Percentiles rank a stretch among this genome's conserved stretches.
phyloP scores from a whole-genome alignment of 495 filamentous ascomycete species.

The Neurospora intermedia region DNA sequence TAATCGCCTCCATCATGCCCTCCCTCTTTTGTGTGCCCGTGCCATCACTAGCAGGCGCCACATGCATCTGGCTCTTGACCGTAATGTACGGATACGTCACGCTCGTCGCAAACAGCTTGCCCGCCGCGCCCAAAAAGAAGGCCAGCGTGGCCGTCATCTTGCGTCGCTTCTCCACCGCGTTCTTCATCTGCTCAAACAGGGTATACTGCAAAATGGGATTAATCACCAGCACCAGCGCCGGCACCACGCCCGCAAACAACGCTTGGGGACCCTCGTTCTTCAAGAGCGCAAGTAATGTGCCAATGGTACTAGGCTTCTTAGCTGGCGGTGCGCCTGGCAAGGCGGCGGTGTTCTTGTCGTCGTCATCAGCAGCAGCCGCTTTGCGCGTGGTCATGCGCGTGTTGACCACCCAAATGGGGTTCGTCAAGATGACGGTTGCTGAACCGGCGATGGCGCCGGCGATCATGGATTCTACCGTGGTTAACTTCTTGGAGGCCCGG shows the following conservation, averaged over 20 bases:
- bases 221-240: conserved; percentile 85
- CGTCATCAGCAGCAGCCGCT: conserved; percentile 31
- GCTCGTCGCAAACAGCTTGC: conserved; percentile 85
- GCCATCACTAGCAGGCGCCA: conserved; percentile 50
- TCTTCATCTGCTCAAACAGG: conserved; percentile 94
- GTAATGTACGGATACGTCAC: conserved; percentile 99
- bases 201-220: conserved; percentile 99
- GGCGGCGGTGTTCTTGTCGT: conserved; percentile 36
- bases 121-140: conserved; percentile 84
- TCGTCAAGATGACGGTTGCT: conserved; percentile 89
- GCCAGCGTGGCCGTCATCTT: conserved; percentile 71
- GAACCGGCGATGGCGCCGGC: conserved; percentile 91
- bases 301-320: conserved; percentile 56
- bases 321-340: conserved; percentile 10
- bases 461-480: conserved; percentile 82
- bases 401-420: conserved; percentile 98
- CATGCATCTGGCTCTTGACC: conserved; percentile 93
- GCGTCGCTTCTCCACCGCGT: conserved; percentile 37
- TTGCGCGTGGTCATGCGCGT: conserved; percentile 92
- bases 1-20: conserved; percentile 62
- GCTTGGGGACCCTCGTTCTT: conserved; percentile 69
- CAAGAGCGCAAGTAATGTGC: conserved; percentile 66
- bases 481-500: conserved; percentile 73
- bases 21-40: conserved; percentile 35
- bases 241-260: conserved; percentile 85